Base-by-base conservation (phyloP, 169 alveolate genomes). In the Plasmodium ovale region DNA sequence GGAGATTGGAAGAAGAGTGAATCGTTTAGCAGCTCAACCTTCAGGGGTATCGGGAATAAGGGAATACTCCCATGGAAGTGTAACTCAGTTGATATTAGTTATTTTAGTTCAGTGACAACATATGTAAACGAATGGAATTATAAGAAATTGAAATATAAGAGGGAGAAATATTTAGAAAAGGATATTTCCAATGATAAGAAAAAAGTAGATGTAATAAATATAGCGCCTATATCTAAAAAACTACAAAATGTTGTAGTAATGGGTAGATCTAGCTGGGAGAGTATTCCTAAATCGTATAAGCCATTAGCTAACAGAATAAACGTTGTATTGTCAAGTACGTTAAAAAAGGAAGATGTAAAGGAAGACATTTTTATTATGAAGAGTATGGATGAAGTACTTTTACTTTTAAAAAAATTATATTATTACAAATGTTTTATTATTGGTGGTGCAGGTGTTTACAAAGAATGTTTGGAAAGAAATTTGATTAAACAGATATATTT, bases 221-320 rank as follows among this genome's bases (percentile, higher is more conserved):
- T 29, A 88, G 29, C 51, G 77, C 59, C 37, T 62, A 67, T 60
- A 5, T 31, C 54, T 16, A 82, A 51, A 74, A 87, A 37, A 37
- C 29, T 92, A 37, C 92, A 88, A 88, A 97, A 97, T 87, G 98
- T 98, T 23, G 97, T 98, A 31, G 94, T 98, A 29, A 97, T 98
- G 99, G 99, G 99, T 0, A 95, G 99, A 73, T 97, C 94, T 59
- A 98, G 99, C 27, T 98, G 99, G 98, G 98, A 96, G 47, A 94
- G 98, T 42, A 85, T 97, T 25, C 99, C 99, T 0, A 88, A 85
- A 56, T 74, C 82, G 31, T 67, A 39, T 31, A 92, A 94, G 21
- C 99, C 99, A 0, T 92, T 98, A 9, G 82, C 89, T 19, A 93
- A 95, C 60, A 87, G 99, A 33, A 87, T 94, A 49, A 97, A 97